Base-by-base conservation (phyloP, 1,284 basidiomycete genomes). In the Phaffia rhodozyma region DNA sequence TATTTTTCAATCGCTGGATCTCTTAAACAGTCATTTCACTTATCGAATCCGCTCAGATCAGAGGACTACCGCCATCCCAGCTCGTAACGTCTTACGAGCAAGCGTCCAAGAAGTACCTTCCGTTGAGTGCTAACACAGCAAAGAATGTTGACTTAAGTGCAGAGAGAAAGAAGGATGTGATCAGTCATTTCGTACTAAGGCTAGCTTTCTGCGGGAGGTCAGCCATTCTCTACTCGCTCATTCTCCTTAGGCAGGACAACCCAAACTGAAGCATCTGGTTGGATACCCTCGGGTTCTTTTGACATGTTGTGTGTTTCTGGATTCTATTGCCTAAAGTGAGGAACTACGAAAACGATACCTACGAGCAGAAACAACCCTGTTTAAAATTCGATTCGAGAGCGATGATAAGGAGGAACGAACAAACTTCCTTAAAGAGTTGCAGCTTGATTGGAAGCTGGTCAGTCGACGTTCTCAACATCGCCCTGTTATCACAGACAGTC, bases 121-220 rank as follows among this genome's bases (percentile, higher is more conserved):
- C 79, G 11, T 78, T 98, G 58, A 79, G 81, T 61, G 79, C 80
- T 58, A 86, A 84, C 66, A 81, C 82, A 13, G 83, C 85, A 2
- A 69, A 70, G 30, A 75, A 69, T 11, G 73, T 76, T 32, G 77
- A 83, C 63, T 67, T 79, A 62, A 83, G 89, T 49, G 76, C 75
- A 11, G 84, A 98, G 74, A 80, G 96, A 67, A 81, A 81, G 72
- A 86, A 82, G 69, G 96, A 99, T 74, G 88, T 93, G 72, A 81
- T 97, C 38, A 86, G 91, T 23, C 96, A 99, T 78, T 98, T 92
- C 77, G 91, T 98, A 2, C 80, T 98, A 66, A 80, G 96, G 54
- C 80, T 99, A 50, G 93, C 96, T 1, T 98, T 99, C 75, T 96
- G 92, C 76, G 84, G 91, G 64, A 91, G 89, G 92, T 96, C 75